Evolutionary conservation across 768 basidiomycete species (phyloP), one percentile per base, ranked within the genome.

Genomic region (Tylopilus intermedius): DNA sequence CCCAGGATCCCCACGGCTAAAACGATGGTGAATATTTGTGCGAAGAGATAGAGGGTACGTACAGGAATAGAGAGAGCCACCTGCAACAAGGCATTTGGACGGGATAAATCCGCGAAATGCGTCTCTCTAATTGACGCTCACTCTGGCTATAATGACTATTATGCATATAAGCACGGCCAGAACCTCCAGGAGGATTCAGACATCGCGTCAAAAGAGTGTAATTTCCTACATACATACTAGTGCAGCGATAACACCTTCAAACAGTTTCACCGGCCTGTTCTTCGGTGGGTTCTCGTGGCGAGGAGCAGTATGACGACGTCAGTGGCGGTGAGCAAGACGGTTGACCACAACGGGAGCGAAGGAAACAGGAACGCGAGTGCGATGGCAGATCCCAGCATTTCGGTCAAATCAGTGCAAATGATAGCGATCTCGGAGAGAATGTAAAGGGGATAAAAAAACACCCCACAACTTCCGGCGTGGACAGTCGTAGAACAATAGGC

Each of bases 301-400:
- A 94, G 80, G 35, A 94, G 72, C 33, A 90, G 53, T 44, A 90
- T 61, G n/a, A n/a, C n/a, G 30, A 90, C 86, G 60, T 90, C 88
- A 22, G 73, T 68, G 0, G 79, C 79, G 6, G 88, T 90, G 49
- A 89, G 70, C 15, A 90, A 69, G 8, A 88, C 84, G 11, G 82
- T 79, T 5, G 80, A 83, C 82, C 84, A 89, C 5, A 90, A 69
- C 38, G 87, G 76, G 6, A 90, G 74, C 24, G 64, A 65, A 0
- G 86, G 88, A 63, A 89, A 86, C 37, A 90, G 74, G 71, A 93
- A 74, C 63, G 82, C 81, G 44, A 93, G 72, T 0, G 86, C 90
- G 47, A 92, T 90, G 13, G 90, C 90, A 40, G 83, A 86, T 5
- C 91, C 84, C 21, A 94, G 71, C 14, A 94, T 73, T 66, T 94